Evolutionary conservation across 352 stramenopile genomes (phyloP).

Genomic region (Halophytophthora polymorphica): DNA sequence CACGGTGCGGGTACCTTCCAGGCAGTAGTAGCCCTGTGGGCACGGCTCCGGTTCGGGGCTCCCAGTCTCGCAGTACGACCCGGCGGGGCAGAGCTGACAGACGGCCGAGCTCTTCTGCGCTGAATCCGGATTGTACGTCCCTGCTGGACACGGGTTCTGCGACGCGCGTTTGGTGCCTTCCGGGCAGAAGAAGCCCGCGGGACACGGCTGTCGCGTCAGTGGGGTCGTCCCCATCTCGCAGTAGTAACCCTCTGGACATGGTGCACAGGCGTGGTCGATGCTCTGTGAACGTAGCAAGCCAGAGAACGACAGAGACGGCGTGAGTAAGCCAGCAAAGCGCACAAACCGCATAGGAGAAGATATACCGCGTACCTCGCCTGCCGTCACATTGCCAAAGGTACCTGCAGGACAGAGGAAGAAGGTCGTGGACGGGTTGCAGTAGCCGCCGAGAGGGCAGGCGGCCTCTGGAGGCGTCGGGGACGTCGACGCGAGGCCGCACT

Average conservation of each 20-base stretch:
- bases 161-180: constrained; percentile 56
- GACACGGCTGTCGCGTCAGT: constrained; percentile 60
- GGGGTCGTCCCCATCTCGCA: constrained; percentile 79
- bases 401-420: constrained; percentile 86
- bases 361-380: constrained; percentile 49
- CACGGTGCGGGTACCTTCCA: constrained; percentile 49
- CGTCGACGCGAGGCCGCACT: constrained; percentile 75
- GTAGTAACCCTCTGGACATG: constrained; percentile 71
- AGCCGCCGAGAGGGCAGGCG: constrained; percentile 87
- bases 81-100: constrained; percentile 57
- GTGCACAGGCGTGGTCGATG: constrained; percentile 69
- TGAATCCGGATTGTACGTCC: constrained; percentile 72
- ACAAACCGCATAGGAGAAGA: not conserved
- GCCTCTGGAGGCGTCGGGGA: constrained; percentile 74
- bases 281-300: constrained; percentile 41
- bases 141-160: constrained; percentile 82
- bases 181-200: constrained; percentile 67
- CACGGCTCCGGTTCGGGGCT: constrained; percentile 48
- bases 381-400: constrained; percentile 83
- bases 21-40: constrained; percentile 82
- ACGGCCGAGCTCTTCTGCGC: constrained; percentile 44
- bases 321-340: not conserved
- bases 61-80: constrained; percentile 63
- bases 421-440: constrained; percentile 83
- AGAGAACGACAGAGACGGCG: constrained; percentile 2